phyloP scores from a whole-genome alignment of 2,329 filamentous ascomycete species.

The Dryadomyces quercus-mongolicae region DNA sequence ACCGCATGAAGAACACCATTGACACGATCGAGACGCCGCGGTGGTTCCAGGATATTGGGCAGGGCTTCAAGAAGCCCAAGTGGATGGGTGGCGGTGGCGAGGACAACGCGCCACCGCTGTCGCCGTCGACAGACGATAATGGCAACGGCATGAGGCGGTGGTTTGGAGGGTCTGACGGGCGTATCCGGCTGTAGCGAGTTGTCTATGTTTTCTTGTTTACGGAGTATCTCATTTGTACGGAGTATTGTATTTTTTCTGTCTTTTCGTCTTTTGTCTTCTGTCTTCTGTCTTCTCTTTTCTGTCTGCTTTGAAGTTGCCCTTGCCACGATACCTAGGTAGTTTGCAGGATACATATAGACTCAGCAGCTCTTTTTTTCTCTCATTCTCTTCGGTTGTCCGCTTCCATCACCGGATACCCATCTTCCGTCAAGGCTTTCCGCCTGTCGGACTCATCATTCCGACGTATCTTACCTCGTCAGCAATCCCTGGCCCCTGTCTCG shows the following conservation, averaged over 20 bases:
- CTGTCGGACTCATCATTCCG: too few species aligned
- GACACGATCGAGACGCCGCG: constrained; percentile 70
- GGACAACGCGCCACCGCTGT: constrained; percentile 14
- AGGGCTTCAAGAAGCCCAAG: constrained; percentile 61
- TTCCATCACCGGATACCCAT: too few species aligned
- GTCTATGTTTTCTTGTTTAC: constrained; percentile 1
- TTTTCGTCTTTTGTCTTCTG: neutral
- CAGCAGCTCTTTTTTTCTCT: neutral
- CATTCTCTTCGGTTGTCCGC: too few species aligned
- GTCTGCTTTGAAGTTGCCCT: neutral
- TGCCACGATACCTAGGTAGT: too few species aligned
- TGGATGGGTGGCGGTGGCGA: constrained; percentile 61
- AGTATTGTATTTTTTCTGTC: neutral
- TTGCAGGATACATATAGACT: too few species aligned
- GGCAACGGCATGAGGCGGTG: constrained; percentile 36
- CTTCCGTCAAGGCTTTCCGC: too few species aligned
- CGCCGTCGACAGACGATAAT: neutral
- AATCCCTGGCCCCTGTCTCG: neutral
- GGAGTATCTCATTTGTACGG: neutral
- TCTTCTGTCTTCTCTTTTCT: neutral
- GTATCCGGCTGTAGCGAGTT: constrained; percentile 17
- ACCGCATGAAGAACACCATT: constrained; percentile 83
- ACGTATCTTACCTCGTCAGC: neutral
- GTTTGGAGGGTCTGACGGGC: constrained; percentile 38
- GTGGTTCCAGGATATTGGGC: constrained; percentile 65